Base-by-base conservation (phyloP, 2,329 filamentous ascomycete species). In the Ophiosphaerella herpotricha region DNA sequence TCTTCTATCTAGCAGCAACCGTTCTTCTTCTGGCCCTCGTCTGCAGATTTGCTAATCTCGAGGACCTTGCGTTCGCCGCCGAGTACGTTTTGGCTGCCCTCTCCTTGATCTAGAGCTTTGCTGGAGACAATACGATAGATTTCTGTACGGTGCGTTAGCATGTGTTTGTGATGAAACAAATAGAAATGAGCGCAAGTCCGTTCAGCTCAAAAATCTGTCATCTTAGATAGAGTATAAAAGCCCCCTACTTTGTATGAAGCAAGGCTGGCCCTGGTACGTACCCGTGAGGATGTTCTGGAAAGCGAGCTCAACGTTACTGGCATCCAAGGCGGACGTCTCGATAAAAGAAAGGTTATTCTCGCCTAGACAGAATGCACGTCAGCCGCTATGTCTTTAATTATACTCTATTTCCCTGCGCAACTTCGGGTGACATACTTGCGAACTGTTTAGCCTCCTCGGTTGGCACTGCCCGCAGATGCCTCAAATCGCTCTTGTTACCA, bases 401-500 rank as follows among this genome's bases (percentile, higher is more conserved):
- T 37, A 29, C 34, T 7, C 9, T 36, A 21, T 33, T n/a, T 16
- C 12, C 14, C 34, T 21, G 11, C 26, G 26, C 11, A 23, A 16
- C 6, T 24, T 18, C 16, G 35, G 45, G 12, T 16, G 52, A 79
- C 83, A 66, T 74, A 96, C 93, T 97, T 49, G 94, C 94, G 85
- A 99, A 99, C 58, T 90, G 84, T 80, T 97, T 99, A 66, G 93
- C 94, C 78, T 97, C 93, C 74, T 99, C 94, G 54, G 94, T 99
- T 43, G 94, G 91, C 63, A 99, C 94, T 61, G 94, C 94, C 75
- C 94, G 86, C 72, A 99, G 83, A 79, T 99, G 94, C 78, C 92
- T 90, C 88, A 97, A 89, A 96, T 99, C 94, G 77, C 92, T 97
- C 89, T 99, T 99, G 86, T 99, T 99, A 77, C 94, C 94, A 48